phyloP scores from a whole-genome alignment of 495 filamentous ascomycete genomes.

The Paragyromitra xinjiangensis region DNA sequence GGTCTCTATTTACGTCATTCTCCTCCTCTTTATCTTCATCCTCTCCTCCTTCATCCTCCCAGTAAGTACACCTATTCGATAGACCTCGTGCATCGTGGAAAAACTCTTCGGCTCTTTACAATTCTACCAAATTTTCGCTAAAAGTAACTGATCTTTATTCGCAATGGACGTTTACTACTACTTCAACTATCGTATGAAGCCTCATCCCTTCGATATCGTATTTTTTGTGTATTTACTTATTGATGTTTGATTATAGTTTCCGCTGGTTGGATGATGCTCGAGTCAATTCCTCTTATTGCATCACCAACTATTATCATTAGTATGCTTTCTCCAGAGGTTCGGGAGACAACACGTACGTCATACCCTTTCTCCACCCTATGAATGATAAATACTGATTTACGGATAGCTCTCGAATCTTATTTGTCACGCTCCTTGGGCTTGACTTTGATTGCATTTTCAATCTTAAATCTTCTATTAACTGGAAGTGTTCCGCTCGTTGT shows the following conservation, averaged over 20 bases:
- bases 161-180: conserved; percentile 58
- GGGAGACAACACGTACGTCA: conserved; percentile 65
- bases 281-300: conserved; percentile 71
- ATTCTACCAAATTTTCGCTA: background rate
- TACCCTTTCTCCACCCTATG: conserved; percentile 4
- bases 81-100: background rate
- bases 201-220: background rate
- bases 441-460: conserved; percentile 70
- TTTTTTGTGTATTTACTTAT: background rate
- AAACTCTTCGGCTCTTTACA: background rate
- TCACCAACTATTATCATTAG: conserved; percentile 73
- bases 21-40: conserved; percentile 35
- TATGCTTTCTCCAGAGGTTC: conserved; percentile 68
- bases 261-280: conserved; percentile 71
- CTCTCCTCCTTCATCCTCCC: conserved; percentile 11
- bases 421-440: conserved; percentile 75
- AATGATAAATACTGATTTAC: conserved; percentile 7
- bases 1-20: conserved; percentile 20
- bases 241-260: conserved; percentile 57
- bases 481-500: conserved; percentile 76
- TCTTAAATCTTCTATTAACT: conserved; percentile 73
- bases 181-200: conserved; percentile 55
- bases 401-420: conserved; percentile 73
- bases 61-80: conserved; percentile 7
- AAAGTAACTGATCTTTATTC: conserved; percentile 13